These are phyloP conservation scores for Phytophthora pinifolia DNA, from an alignment of 352 stramenopile genomes.

Conservation along the genomic window DNA sequence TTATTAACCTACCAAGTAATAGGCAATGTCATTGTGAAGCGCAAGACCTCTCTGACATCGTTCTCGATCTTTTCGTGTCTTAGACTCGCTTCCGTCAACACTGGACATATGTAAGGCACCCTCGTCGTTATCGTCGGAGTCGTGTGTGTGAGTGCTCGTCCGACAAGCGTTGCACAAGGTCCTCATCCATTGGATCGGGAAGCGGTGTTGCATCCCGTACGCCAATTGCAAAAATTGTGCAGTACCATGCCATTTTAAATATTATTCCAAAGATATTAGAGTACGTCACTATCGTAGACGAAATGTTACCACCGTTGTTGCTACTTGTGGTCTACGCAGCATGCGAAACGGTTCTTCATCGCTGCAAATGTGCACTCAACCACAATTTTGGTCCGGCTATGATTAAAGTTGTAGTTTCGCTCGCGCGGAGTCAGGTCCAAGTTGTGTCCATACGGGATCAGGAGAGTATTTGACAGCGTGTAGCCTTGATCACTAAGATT, in stretches of 20 bases:
- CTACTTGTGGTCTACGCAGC: slow-evolving; percentile 3
- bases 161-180: too few relatives aligned
- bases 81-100: slow-evolving; percentile 1
- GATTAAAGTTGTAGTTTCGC: slow-evolving; percentile 5
- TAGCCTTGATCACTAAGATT: slow-evolving; percentile 4
- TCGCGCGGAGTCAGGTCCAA: background rate
- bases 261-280: too few relatives aligned
- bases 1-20: slow-evolving; percentile 2
- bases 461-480: slow-evolving; percentile 1
- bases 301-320: background rate
- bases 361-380: slow-evolving; percentile 3
- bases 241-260: slow-evolving; percentile 2
- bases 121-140: too few relatives aligned
- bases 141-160: too few relatives aligned
- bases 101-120: too few relatives aligned
- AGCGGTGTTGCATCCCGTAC: background rate
- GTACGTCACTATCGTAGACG: background rate
- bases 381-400: slow-evolving; percentile 3
- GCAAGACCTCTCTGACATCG: slow-evolving; percentile 5
- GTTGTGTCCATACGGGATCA: slow-evolving; percentile 2
- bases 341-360: slow-evolving; percentile 5
- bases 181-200: background rate
- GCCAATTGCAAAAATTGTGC: slow-evolving; percentile 1
- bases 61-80: slow-evolving; percentile 4
- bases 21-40: slow-evolving; percentile 4